phyloP scores from a whole-genome alignment of 345 rosid genomes.

The Populus deltoides region DNA sequence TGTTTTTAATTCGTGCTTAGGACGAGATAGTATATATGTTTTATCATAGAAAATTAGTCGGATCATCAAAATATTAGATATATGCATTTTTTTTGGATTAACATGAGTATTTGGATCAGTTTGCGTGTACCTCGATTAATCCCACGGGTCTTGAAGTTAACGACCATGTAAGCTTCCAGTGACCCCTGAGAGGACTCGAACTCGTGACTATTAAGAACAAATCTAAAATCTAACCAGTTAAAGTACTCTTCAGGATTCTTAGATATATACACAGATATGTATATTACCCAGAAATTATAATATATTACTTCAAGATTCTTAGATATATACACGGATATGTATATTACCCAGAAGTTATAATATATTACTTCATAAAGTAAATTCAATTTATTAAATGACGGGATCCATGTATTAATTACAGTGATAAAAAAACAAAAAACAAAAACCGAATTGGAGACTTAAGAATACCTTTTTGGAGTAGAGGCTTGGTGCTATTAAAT shows the following conservation, averaged over 20 bases:
- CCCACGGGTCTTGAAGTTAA: rapidly evolving
- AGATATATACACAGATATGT: background rate
- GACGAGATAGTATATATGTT: background rate
- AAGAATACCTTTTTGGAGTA: background rate
- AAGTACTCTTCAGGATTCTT: too few relatives aligned
- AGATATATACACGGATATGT: too few relatives aligned
- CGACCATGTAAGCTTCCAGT: too few relatives aligned
- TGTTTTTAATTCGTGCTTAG: background rate
- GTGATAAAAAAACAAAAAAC: background rate
- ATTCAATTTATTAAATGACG: background rate
- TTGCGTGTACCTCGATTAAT: too few relatives aligned
- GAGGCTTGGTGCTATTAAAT: background rate
- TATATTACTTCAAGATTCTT: background rate
- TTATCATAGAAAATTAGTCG: background rate
- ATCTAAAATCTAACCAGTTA: too few relatives aligned
- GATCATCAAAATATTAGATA: background rate
- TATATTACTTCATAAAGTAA: background rate
- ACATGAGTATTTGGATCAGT: too few relatives aligned
- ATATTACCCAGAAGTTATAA: too few relatives aligned
- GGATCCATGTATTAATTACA: background rate
- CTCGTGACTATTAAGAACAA: too few relatives aligned
- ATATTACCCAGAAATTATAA: background rate
- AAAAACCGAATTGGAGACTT: background rate
- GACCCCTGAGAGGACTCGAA: too few relatives aligned
- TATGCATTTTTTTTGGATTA: too few relatives aligned